Conservation (phyloP, 306 rosid genomes). For the Calophaca sinica region DNA sequence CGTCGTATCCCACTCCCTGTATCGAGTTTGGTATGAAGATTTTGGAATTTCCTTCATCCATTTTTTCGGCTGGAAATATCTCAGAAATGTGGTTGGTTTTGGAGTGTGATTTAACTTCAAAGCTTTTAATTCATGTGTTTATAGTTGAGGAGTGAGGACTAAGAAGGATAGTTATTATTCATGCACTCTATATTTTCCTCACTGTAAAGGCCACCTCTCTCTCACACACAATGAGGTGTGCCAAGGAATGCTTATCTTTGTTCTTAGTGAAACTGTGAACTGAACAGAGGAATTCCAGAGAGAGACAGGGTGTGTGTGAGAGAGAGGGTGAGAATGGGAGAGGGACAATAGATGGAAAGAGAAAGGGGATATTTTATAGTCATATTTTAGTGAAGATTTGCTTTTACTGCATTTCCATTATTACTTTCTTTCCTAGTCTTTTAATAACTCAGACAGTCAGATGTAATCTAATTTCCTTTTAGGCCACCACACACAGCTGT, state of each 20-base stretch:
- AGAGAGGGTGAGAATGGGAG: background rate
- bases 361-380: slow-evolving; percentile 53
- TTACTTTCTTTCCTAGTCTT: background rate
- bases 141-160: too few species aligned
- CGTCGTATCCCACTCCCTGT: slow-evolving; percentile 56
- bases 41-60: slow-evolving; percentile 59
- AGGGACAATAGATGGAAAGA: slow-evolving; percentile 21
- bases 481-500: background rate
- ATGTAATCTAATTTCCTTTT: background rate
- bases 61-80: slow-evolving; percentile 5
- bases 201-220: too few species aligned
- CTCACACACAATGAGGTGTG: slow-evolving; percentile 38
- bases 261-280: slow-evolving; percentile 42
- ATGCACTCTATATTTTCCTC: background rate
- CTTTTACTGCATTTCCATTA: background rate
- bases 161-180: background rate
- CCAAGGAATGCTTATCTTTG: slow-evolving; percentile 43
- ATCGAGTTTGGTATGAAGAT: slow-evolving; percentile 60
- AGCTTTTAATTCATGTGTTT: background rate
- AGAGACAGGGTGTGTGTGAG: slow-evolving; percentile 7
- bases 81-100: slow-evolving; percentile 9
- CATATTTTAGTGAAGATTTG: slow-evolving; percentile 35
- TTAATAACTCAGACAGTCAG: background rate
- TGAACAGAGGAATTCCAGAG: slow-evolving; percentile 37
- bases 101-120: background rate